Conservation (phyloP, 2,329 filamentous ascomycete species). For the Mycosphaerella arachidis region DNA sequence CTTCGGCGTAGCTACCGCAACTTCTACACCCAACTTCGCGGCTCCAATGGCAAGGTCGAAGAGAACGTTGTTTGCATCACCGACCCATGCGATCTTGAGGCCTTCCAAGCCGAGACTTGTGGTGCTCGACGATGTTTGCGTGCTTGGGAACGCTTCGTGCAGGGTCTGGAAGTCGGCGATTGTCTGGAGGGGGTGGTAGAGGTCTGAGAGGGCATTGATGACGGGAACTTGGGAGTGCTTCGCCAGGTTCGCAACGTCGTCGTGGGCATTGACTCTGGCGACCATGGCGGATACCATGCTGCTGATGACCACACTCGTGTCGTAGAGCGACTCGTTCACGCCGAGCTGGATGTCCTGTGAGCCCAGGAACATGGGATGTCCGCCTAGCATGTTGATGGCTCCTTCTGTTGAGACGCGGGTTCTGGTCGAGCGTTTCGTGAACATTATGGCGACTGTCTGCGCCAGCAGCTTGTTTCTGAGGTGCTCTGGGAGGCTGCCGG, state of each 20-base stretch:
- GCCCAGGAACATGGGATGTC: conserved; percentile 92
- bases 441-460: conserved; percentile 89
- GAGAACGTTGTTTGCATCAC: conserved; percentile 94
- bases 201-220: conserved; percentile 67
- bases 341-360: conserved; percentile 95
- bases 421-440: conserved; percentile 90
- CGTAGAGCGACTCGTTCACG: conserved; percentile 91
- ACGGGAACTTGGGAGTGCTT: conserved; percentile 47
- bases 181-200: conserved; percentile 89
- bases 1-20: conserved; percentile 79
- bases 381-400: conserved; percentile 81
- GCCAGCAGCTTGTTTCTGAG: conserved; percentile 63
- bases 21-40: conserved; percentile 78
- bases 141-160: conserved; percentile 63
- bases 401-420: conserved; percentile 92
- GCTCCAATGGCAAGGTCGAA: conserved; percentile 88
- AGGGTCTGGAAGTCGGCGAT: conserved; percentile 94
- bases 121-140: conserved; percentile 27
- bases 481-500: conserved; percentile 53
- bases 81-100: conserved; percentile 91
- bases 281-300: conserved; percentile 54
- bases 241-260: conserved; percentile 46
- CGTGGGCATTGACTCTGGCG: conserved; percentile 51
- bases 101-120: conserved; percentile 66
- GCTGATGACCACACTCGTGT: conserved; percentile 89